Percentiles rank a stretch among this genome's conserved stretches.
These are phyloP conservation scores for Acidiella bohemica DNA, from an alignment of 495 filamentous ascomycete genomes.

Conservation along the genomic window DNA sequence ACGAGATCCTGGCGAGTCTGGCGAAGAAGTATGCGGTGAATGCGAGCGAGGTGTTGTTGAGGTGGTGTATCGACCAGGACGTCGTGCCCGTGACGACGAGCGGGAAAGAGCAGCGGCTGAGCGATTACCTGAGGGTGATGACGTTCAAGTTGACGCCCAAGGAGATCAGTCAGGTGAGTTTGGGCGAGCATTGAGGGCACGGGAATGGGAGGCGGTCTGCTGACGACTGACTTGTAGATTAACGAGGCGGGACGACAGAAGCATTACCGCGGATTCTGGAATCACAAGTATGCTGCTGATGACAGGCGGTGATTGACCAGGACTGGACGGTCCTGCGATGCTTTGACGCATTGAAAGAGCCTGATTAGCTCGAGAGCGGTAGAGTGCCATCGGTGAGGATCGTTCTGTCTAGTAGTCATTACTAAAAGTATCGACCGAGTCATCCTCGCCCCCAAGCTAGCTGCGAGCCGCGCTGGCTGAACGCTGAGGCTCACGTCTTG, in stretches of 20 bases:
- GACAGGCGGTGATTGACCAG: no score
- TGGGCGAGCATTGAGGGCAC: neutral
- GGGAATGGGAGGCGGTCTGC: neutral
- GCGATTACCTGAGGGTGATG: slow-evolving; percentile 46
- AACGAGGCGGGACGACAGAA: slow-evolving; percentile 22
- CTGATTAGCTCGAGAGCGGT: no score
- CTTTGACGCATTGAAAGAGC: no score
- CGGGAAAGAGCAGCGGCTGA: slow-evolving; percentile 52
- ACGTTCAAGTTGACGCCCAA: slow-evolving; percentile 58
- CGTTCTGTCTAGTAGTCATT: no score
- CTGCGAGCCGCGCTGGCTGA: no score
- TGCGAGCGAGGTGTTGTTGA: slow-evolving; percentile 51
- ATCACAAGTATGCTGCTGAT: slow-evolving; percentile 17
- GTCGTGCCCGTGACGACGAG: slow-evolving; percentile 68
- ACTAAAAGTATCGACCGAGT: no score
- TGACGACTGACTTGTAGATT: slow-evolving; percentile 8
- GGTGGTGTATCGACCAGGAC: slow-evolving; percentile 74
- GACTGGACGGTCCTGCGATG: no score
- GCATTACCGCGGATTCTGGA: slow-evolving; percentile 23
- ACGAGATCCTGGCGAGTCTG: slow-evolving; percentile 43
- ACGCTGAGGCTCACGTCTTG: no score
- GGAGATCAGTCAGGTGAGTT: slow-evolving; percentile 53
- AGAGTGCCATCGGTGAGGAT: no score
- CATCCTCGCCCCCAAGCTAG: no score
- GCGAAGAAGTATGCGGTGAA: slow-evolving; percentile 68